Percentiles rank a stretch among this genome's conserved stretches.
phyloP scores from a whole-genome alignment of 2,329 filamentous ascomycete genomes.

The Epichloe brachyelytri region DNA sequence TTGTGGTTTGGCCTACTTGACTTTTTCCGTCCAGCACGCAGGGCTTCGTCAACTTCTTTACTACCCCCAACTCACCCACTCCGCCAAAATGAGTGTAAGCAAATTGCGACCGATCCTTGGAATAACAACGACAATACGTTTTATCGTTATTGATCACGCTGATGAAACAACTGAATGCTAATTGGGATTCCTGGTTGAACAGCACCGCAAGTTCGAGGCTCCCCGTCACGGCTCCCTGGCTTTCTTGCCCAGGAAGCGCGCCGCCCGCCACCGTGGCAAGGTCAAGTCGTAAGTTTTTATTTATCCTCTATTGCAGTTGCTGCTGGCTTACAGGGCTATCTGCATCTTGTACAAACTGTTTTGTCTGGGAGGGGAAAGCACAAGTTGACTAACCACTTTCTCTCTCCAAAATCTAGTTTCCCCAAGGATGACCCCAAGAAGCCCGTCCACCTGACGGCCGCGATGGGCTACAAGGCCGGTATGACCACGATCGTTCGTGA shows the following conservation, averaged over 20 bases:
- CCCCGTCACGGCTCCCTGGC: constrained; percentile 93
- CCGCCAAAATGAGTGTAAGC: constrained; percentile 30
- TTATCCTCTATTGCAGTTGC: not conserved
- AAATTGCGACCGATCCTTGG: not conserved
- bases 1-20: constrained; percentile 9
- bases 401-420: constrained; percentile 50
- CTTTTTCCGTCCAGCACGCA: constrained; percentile 14
- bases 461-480: constrained; percentile 99
- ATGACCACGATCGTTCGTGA: constrained; percentile 99
- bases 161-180: not conserved
- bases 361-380: not conserved
- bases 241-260: constrained; percentile 82
- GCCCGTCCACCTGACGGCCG: constrained; percentile 94
- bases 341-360: not conserved
- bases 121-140: not conserved
- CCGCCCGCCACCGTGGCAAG: constrained; percentile 88
- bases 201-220: constrained; percentile 58
- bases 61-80: constrained; percentile 26
- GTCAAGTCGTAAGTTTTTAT: constrained; percentile 75
- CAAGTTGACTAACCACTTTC: not conserved
- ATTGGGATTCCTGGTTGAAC: constrained; percentile 9
- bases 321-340: not conserved
- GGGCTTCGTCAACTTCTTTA: constrained; percentile 22
- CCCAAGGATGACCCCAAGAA: constrained; percentile 99
- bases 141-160: not conserved